Conservation (phyloP, 441 rosid species). For the Jatropha multifida region DNA sequence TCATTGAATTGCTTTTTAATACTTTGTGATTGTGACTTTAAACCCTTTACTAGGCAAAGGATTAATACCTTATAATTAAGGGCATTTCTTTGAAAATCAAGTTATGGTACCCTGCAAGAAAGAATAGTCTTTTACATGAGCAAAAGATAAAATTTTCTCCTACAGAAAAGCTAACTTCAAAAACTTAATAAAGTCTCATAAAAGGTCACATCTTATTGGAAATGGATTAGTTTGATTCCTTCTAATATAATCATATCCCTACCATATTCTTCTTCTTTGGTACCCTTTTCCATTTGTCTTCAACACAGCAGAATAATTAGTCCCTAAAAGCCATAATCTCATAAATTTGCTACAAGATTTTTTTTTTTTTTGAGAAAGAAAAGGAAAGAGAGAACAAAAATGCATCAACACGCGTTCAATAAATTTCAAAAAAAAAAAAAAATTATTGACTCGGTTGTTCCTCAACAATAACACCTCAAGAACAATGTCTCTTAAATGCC, state of each 20-base stretch:
- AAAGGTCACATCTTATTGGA: background rate
- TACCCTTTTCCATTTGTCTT: constrained; percentile 2
- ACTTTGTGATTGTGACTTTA: background rate
- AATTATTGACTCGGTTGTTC: background rate
- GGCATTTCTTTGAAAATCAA: background rate
- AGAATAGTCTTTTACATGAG: background rate
- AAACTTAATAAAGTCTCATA: background rate
- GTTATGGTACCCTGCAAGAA: background rate
- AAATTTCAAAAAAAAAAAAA: background rate
- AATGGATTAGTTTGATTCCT: background rate
- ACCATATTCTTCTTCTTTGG: background rate
- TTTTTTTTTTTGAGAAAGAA: no score
- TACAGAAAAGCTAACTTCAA: background rate
- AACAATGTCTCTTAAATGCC: background rate
- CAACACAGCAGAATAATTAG: background rate
- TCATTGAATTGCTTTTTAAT: background rate
- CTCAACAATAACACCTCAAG: background rate
- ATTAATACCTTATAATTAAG: background rate
- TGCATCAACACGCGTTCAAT: background rate
- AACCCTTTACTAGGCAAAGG: background rate
- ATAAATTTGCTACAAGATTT: background rate
- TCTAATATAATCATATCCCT: background rate
- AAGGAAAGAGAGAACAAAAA: no score
- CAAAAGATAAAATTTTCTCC: background rate
- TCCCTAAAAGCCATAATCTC: background rate